Conservation (phyloP, 2,329 filamentous ascomycete genomes). For the Albifimbria verrucaria region DNA sequence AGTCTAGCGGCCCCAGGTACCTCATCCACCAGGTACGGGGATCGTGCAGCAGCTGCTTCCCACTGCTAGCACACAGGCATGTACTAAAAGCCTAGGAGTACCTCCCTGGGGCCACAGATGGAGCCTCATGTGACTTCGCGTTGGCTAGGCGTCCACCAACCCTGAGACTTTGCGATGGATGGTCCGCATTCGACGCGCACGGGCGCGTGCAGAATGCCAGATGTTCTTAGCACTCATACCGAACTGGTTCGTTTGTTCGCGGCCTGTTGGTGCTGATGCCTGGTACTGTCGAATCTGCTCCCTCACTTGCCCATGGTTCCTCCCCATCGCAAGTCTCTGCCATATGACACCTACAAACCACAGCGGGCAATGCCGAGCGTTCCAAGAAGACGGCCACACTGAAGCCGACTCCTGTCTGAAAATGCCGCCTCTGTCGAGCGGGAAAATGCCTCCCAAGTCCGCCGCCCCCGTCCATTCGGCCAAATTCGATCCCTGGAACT, state of each 20-base stretch:
- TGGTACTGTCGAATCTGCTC: too few species aligned
- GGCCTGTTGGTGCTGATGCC: too few species aligned
- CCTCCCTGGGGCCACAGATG: background rate
- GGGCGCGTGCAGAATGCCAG: background rate
- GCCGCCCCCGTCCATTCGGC: conserved; percentile 39
- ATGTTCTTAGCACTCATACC: background rate
- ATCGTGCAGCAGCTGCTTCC: too few species aligned
- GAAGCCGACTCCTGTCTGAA: background rate
- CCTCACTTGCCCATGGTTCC: too few species aligned
- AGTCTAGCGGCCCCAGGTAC: too few species aligned
- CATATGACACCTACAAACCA: too few species aligned
- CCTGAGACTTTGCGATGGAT: background rate
- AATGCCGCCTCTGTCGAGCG: background rate
- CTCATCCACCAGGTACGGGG: too few species aligned
- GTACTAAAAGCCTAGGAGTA: too few species aligned
- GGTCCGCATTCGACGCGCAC: background rate
- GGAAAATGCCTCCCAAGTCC: conserved; percentile 22
- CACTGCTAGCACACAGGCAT: too few species aligned
- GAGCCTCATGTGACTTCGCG: conserved; percentile 2
- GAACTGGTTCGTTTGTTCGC: too few species aligned
- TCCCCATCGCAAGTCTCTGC: too few species aligned
- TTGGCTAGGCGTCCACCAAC: background rate
- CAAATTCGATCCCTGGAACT: conserved; percentile 68
- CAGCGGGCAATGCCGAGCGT: background rate
- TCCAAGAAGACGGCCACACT: background rate